Base-by-base conservation (phyloP, 805 yeast genomes). In the Debaryomyces tyrocola region DNA sequence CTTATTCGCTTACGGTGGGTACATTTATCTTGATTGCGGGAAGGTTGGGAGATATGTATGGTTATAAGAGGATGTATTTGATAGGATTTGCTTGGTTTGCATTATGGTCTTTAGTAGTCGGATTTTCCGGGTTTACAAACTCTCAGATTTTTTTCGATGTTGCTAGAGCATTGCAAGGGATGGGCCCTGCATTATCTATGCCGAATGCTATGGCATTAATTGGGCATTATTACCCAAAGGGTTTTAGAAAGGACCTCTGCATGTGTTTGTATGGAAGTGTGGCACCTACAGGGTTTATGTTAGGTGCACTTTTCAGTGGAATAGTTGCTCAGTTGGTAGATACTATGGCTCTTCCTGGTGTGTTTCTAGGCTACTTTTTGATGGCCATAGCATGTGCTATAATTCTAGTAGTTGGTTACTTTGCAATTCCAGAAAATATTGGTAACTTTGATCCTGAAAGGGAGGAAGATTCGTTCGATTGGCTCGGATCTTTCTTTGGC, bases 401-500 rank as follows among this genome's bases (percentile, higher is more conserved):
- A 0, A 37, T 57, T 2, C 60, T 59, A 0, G 43, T 59, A 2
- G 2, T 53, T 3, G 59, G 60, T 2, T 57, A 29, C 43, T 56
- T 64, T 33, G 52, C 60, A 20, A 63, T 68, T 21, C 73, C 73
- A 2, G 36, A 53, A 7, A 48, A 58, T n/a, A 62, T 68, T 12
- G 67, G 63, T 1, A 46, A 45, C 28, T 43, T 41, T 28, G 18
- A 33, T 18, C 21, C 18, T 10, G 15, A 45, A 7, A 37, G 43
- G 6, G 37, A 49, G 1, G 31, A 35, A 1, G 63, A 57, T 2
- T 33, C 48, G 11, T 63, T 63, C 41, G 73, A 67, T 50, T 62
- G 48, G 36, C 46, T 43, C 29, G 72, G 73, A 0, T 69, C 85
- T 0, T 18, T 67, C 0, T 51, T 77, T n/a, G 91, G 88, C 4